Percentiles rank a stretch among this genome's conserved stretches.
Evolutionary conservation across 129 eudicot species (phyloP).

Genomic region (Saussurea involucrata): DNA sequence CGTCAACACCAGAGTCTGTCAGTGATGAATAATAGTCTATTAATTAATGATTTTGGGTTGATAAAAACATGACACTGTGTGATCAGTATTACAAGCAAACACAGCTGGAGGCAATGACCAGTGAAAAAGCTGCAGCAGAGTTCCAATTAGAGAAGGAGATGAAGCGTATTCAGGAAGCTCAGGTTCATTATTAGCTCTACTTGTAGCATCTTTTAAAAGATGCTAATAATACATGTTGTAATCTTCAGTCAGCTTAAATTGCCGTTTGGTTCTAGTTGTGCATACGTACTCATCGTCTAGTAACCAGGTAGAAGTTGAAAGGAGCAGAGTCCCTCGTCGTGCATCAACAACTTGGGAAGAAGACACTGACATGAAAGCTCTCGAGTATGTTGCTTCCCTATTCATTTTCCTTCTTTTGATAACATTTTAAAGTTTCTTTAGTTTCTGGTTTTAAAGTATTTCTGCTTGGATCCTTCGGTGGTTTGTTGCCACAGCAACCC

Average conservation of each 20-base stretch:
- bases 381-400: slow-evolving; percentile 59
- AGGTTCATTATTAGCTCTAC: slow-evolving; percentile 47
- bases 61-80: slow-evolving; percentile 4
- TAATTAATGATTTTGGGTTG: slow-evolving; percentile 19
- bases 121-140: slow-evolving; percentile 94
- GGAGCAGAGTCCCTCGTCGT: slow-evolving; percentile 78
- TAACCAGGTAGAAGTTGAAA: slow-evolving; percentile 87
- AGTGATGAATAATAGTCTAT: background rate
- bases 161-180: slow-evolving; percentile 80
- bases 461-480: background rate
- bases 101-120: slow-evolving; percentile 91
- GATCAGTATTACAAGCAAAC: slow-evolving; percentile 97
- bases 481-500: too few species aligned
- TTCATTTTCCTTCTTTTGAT: background rate
- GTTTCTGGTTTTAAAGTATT: background rate
- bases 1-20: background rate
- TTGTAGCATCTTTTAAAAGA: background rate
- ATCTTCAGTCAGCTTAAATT: background rate
- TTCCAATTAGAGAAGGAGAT: slow-evolving; percentile 96
- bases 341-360: slow-evolving; percentile 90
- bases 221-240: background rate
- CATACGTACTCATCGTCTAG: slow-evolving; percentile 7
- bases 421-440: background rate
- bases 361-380: slow-evolving; percentile 91
- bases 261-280: slow-evolving; percentile 1